These are phyloP conservation scores for Naganishia sp. DNA, from an alignment of 1,284 basidiomycete genomes.

Conservation along the genomic window DNA sequence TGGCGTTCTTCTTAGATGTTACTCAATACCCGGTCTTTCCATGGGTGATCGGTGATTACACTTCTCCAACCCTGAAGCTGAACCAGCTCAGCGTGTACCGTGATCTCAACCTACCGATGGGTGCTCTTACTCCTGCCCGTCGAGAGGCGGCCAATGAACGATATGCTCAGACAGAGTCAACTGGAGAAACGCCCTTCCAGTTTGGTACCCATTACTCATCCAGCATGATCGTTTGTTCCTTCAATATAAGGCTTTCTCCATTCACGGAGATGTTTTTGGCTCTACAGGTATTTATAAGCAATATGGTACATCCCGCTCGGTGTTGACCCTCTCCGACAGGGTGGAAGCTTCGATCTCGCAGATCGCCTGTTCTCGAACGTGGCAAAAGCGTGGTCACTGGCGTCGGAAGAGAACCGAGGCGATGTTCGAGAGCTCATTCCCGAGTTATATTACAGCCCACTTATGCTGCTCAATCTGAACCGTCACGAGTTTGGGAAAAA, in stretches of 20 bases:
- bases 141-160: constrained; percentile 71
- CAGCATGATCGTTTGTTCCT: constrained; percentile 95
- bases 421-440: constrained; percentile 94
- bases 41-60: constrained; percentile 83
- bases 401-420: constrained; percentile 80
- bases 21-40: constrained; percentile 94
- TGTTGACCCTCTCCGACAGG: constrained; percentile 53
- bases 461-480: constrained; percentile 58
- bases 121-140: constrained; percentile 75
- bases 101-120: constrained; percentile 80
- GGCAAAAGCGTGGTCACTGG: constrained; percentile 76
- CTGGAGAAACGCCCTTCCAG: constrained; percentile 84
- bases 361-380: constrained; percentile 87
- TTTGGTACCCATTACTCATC: constrained; percentile 93
- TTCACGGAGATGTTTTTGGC: constrained; percentile 83
- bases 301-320: constrained; percentile 30
- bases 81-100: constrained; percentile 68
- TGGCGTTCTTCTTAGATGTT: constrained; percentile 60
- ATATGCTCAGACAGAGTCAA: constrained; percentile 74
- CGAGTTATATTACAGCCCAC: constrained; percentile 71
- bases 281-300: constrained; percentile 60
- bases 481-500: constrained; percentile 81
- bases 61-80: constrained; percentile 72
- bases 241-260: constrained; percentile 83
- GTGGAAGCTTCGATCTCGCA: constrained; percentile 94